A percentile compares a stretch with the other conserved stretches of the same genome.
Evolutionary conservation across 1,284 basidiomycete species (phyloP).

Genomic region (Coriolopsis trogii): DNA sequence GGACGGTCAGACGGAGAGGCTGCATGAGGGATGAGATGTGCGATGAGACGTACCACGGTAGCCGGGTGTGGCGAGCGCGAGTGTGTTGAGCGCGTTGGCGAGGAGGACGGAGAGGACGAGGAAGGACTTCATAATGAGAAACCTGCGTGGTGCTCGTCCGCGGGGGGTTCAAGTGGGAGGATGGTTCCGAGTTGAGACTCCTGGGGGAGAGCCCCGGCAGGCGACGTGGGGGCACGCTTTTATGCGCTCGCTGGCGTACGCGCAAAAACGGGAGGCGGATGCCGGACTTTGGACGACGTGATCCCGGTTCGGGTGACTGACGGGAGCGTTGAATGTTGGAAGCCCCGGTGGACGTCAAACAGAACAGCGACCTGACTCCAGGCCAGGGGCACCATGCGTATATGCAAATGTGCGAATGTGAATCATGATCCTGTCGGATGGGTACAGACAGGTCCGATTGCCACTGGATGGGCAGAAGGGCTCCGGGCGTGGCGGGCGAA

Average conservation of each 20-base stretch:
- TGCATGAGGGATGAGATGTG: background rate
- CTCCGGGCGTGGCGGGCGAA: background rate
- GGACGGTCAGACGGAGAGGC: background rate
- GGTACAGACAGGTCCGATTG: too few species aligned
- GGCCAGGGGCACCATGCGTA: too few species aligned
- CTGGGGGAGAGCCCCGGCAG: background rate
- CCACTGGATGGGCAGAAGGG: background rate
- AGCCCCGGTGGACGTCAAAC: too few species aligned
- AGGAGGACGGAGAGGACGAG: conserved; percentile 13
- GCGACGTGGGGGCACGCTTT: too few species aligned
- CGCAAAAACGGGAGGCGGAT: too few species aligned
- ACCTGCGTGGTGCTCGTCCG: background rate
- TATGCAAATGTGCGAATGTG: too few species aligned
- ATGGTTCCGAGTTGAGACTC: background rate
- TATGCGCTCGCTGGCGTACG: too few species aligned
- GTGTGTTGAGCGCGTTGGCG: conserved; percentile 3
- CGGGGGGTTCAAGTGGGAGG: background rate
- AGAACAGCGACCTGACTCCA: too few species aligned
- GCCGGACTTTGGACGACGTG: too few species aligned
- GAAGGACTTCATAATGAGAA: conserved; percentile 12
- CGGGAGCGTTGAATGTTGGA: too few species aligned
- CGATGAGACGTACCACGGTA: conserved; percentile 10
- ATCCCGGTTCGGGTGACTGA: too few species aligned
- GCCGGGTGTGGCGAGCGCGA: conserved; percentile 18
- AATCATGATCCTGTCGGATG: too few species aligned